Conservation (phyloP, 768 basidiomycete species). For the Leccinum fibrillosum region DNA sequence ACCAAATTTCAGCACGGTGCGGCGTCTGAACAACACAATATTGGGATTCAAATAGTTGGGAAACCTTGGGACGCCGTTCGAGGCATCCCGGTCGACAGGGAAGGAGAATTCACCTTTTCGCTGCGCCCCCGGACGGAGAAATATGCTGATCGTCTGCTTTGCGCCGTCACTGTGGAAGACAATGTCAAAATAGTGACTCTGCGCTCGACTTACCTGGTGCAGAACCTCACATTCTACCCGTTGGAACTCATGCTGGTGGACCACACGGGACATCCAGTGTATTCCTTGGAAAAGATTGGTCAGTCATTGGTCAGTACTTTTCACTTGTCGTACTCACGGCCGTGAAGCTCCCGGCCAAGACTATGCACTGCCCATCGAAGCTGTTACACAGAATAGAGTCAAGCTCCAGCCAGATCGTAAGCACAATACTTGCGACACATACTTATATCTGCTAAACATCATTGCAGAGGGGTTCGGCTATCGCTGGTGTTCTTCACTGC, state of each 20-base stretch:
- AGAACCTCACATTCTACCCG: slow-evolving; percentile 89
- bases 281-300: slow-evolving; percentile 81
- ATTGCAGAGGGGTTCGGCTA: slow-evolving; percentile 90
- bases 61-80: slow-evolving; percentile 88
- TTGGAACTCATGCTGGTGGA: slow-evolving; percentile 90
- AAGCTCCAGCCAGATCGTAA: slow-evolving; percentile 90
- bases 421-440: slow-evolving; percentile 22
- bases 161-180: slow-evolving; percentile 85
- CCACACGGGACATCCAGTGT: slow-evolving; percentile 74
- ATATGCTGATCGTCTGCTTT: slow-evolving; percentile 76
- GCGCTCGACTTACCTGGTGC: slow-evolving; percentile 87
- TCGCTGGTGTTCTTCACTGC: slow-evolving; percentile 83
- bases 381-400: slow-evolving; percentile 77
- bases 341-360: slow-evolving; percentile 79
- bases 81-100: slow-evolving; percentile 87
- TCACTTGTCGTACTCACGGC: slow-evolving; percentile 50
- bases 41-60: slow-evolving; percentile 80
- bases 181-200: slow-evolving; percentile 94
- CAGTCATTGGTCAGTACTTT: slow-evolving; percentile 19
- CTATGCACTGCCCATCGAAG: slow-evolving; percentile 87
- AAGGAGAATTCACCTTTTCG: slow-evolving; percentile 86
- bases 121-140: slow-evolving; percentile 78
- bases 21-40: slow-evolving; percentile 71
- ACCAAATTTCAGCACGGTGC: slow-evolving; percentile 37
- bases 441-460: slow-evolving; percentile 2